Conservation (phyloP, 2,329 filamentous ascomycete species). For the Penicillium olsonii region DNA sequence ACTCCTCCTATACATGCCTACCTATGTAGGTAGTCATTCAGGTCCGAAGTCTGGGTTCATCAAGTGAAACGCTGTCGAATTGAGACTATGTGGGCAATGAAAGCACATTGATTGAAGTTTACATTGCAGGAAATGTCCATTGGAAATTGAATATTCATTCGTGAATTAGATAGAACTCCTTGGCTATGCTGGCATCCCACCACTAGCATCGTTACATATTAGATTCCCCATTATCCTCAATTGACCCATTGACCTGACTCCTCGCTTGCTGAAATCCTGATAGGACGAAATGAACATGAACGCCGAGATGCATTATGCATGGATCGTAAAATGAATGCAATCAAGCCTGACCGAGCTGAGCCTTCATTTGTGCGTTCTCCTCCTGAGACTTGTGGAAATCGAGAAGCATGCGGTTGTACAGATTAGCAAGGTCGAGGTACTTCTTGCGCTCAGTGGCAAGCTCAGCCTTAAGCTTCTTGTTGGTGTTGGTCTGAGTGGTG, state of each 20-base stretch:
- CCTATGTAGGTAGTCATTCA: no score
- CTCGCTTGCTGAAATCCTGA: neutral
- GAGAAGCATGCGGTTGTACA: neutral
- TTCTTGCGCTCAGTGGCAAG: neutral
- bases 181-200: neutral
- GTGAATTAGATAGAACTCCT: neutral
- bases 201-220: neutral
- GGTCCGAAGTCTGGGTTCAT: no score
- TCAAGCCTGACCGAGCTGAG: neutral
- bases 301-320: neutral
- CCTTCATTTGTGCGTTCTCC: neutral
- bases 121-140: no score
- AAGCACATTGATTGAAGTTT: no score
- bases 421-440: neutral
- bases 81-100: no score
- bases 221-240: neutral
- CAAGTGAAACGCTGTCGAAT: no score
- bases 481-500: neutral
- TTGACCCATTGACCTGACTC: neutral
- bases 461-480: neutral
- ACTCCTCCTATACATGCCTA: no score
- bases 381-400: neutral
- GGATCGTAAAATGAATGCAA: neutral
- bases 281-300: neutral
- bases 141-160: neutral